Evolutionary conservation across 2,329 filamentous ascomycete genomes (phyloP), one percentile per base, ranked within the genome.

Genomic region (Byssoonygena ceratinophila): DNA sequence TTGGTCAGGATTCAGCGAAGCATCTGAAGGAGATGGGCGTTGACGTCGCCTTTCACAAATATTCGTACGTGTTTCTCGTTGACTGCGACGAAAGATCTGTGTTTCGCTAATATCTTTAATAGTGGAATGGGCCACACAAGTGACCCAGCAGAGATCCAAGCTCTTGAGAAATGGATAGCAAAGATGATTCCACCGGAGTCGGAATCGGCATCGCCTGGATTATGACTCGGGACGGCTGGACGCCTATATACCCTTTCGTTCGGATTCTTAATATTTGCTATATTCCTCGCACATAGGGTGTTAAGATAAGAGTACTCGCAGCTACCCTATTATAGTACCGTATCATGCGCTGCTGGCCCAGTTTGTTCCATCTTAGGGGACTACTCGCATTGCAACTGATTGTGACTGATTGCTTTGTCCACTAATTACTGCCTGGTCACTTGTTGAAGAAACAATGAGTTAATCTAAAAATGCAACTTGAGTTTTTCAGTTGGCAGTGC

Each of bases 51-150:
- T 83, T 92, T 69, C 84, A 84, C 66, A 78, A 81, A 43, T 95
- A 94, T 67, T 69, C 71, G 84, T 88, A 71, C 64, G 82, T 72
- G 16, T 14, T 39, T 23, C 31, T 54, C 20, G 48, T 45, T n/a
- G n/a, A 32, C 14, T 12, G 16, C 6, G 50, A 8, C 14, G 11
- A 20, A 5, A 37, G 14, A 18, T 37, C 37, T 31, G 14, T 5
- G 16, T 29, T n/a, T 20, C 12, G 40, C 3, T 29, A 12, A 23
- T 51, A 29, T 44, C 40, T 1, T 3, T 9, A 41, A 50, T 29
- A 87, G 83, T 54, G 78, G 78, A 9, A 78, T 96, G 64, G 75
- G 74, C 12, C 91, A 97, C 66, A 85, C 82, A 4, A 88, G 88
- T 1, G 83, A 82, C 59, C 75, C 81, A 4, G 74, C 84, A 57